Base-by-base conservation (phyloP, 164 flowering plant genomes). In the Chloranthus sessilifolius region DNA sequence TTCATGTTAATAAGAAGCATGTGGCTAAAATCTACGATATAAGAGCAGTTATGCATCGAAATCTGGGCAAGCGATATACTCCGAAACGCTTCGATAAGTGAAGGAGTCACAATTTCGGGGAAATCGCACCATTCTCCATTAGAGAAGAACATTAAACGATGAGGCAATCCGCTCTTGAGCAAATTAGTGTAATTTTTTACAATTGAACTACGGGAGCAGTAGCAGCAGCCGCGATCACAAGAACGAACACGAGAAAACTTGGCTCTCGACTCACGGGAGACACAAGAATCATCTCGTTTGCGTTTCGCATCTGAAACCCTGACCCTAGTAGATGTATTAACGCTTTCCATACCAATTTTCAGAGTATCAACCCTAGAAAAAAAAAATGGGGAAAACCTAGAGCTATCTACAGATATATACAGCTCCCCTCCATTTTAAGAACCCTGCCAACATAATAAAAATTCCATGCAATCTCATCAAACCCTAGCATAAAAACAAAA, bases 91-190 rank as follows among this genome's bases (percentile, higher is more conserved):
- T 56, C 61, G 26, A 47, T 39, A 3, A 56, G 19, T n/a, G 24
- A 15, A 8, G 14, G 27, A 4, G 31, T n/a, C 25, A 52, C 21
- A 43, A 21, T 20, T 3, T 36, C 51, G 8, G 67, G 61, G 21
- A 63, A 63, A 36, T 63, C 61, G 35, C 17, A 17, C 67, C 67
- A 63, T 36, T 63, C 61, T n/a, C 45, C 55, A 52, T 51, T 23
- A 19, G 42, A 40, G 27, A 49, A 46, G 43, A 36, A 63, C 52
- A 63, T 46, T 7, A 63, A 5, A 23, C 67, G 56, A 9, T 31
- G 48, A 7, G 61, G 61, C 56, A 37, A 20, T 29, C 61, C 47
- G 15, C 67, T 63, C 43, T 51, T 56, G 14, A 37, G 5, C 20
- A 56, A 63, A 38, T 56, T 56, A 1, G 36, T 9, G 27, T 52